Evolutionary conservation across 306 rosid species (phyloP).

Genomic region (Rubus parviflorus): DNA sequence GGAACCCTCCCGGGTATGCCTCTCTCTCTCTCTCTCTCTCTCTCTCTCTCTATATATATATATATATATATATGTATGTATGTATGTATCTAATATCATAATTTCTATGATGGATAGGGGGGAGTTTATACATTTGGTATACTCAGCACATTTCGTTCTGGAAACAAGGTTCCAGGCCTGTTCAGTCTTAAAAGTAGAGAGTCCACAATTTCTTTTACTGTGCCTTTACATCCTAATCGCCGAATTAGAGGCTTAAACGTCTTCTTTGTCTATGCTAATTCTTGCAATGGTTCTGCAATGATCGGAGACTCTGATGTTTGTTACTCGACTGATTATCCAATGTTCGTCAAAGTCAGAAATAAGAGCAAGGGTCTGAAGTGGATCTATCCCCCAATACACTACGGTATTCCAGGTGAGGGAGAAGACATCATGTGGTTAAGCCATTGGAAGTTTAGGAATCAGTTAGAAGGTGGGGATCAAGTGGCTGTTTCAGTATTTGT

Average conservation of each 20-base stretch:
- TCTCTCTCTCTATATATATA: no score
- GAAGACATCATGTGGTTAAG: background rate
- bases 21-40: no score
- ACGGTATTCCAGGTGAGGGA: background rate
- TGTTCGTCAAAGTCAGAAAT: background rate
- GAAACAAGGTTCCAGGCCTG: background rate
- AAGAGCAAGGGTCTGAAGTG: slow-evolving; percentile 1
- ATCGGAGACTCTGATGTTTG: no score
- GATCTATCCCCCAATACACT: background rate
- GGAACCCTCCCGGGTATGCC: no score
- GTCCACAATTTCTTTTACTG: background rate
- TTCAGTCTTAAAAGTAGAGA: background rate
- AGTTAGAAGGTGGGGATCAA: background rate
- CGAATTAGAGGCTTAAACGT: background rate
- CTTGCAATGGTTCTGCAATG: no score
- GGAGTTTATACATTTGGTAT: background rate
- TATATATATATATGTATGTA: no score
- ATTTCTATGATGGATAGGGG: background rate
- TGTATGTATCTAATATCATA: no score
- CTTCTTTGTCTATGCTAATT: background rate
- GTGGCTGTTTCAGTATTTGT: background rate
- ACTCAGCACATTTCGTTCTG: background rate
- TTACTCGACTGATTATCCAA: background rate
- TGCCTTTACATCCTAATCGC: background rate
- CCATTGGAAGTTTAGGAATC: background rate